Percentiles rank a stretch among this genome's conserved stretches.
These are phyloP conservation scores for Hibiscus syriacus DNA, from an alignment of 345 rosid genomes.

Conservation along the genomic window DNA sequence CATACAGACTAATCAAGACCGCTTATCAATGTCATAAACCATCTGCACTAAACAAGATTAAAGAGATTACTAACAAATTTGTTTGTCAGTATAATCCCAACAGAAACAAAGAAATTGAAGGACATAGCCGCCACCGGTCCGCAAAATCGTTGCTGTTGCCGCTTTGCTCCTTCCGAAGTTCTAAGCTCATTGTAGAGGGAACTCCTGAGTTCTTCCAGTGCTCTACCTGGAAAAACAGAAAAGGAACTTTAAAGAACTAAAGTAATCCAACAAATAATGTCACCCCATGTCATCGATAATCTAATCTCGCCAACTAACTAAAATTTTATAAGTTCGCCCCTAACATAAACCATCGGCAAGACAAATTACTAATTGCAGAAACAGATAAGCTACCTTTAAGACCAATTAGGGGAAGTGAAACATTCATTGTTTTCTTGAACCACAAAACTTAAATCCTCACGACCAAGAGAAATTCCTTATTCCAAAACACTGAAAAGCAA, in stretches of 20 bases:
- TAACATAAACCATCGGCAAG: too few relatives aligned
- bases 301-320: too few relatives aligned
- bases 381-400: slow-evolving; percentile 6
- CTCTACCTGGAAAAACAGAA: slow-evolving; percentile 38
- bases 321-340: too few relatives aligned
- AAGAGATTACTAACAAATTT: slow-evolving; percentile 41
- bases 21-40: not conserved
- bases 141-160: slow-evolving; percentile 74
- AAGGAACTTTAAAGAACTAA: not conserved
- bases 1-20: not conserved
- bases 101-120: slow-evolving; percentile 83
- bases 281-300: not conserved
- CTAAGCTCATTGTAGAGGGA: slow-evolving; percentile 60
- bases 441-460: slow-evolving; percentile 7
- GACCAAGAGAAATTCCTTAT: slow-evolving; percentile 2
- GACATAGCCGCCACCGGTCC: slow-evolving; percentile 81
- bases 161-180: slow-evolving; percentile 87
- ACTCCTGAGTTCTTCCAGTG: slow-evolving; percentile 81
- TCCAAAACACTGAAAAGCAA: slow-evolving; percentile 7
- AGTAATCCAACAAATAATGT: not conserved
- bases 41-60: not conserved
- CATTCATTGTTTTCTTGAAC: slow-evolving; percentile 9
- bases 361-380: not conserved
- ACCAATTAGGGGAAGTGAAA: slow-evolving; percentile 1
- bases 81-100: slow-evolving; percentile 75